Percentiles rank a stretch among this genome's conserved stretches.
Conservation (phyloP, 495 filamentous ascomycete genomes). For the Aspergillus asperescens region DNA sequence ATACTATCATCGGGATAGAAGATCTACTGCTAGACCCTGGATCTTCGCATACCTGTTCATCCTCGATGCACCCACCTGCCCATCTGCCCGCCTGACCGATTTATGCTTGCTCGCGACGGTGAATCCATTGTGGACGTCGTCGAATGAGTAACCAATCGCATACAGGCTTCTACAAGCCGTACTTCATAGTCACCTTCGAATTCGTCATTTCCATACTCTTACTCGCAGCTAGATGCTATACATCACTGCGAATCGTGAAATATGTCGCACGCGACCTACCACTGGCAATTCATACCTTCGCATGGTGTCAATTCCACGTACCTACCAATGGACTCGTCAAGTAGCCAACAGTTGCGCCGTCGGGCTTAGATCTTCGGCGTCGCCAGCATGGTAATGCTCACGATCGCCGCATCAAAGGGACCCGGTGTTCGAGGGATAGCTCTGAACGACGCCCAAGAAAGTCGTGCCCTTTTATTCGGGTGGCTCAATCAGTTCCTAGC, state of each 20-base stretch:
- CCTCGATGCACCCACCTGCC: too few relatives aligned
- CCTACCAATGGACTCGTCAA: background rate
- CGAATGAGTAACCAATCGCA: background rate
- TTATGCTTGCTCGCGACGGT: background rate
- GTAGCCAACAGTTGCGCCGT: too few relatives aligned
- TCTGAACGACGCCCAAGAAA: background rate
- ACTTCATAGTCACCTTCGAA: slow-evolving; percentile 5
- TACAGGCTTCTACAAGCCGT: slow-evolving; percentile 6
- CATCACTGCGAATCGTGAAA: background rate
- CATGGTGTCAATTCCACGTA: background rate
- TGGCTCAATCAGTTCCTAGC: slow-evolving; percentile 10
- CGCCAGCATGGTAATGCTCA: slow-evolving; percentile 9
- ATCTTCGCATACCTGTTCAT: background rate
- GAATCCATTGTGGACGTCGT: background rate
- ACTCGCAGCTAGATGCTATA: background rate
- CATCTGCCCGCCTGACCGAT: background rate
- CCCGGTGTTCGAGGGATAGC: background rate
- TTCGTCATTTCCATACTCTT: slow-evolving; percentile 1
- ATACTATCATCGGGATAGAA: background rate
- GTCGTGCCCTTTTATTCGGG: slow-evolving; percentile 3
- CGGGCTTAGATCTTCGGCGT: slow-evolving; percentile 4
- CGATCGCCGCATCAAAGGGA: slow-evolving; percentile 2
- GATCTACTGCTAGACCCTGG: background rate
- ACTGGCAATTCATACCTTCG: background rate
- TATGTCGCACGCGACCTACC: background rate